Evolutionary conservation across 176 grass and related monocot species (phyloP), one percentile per base, ranked within the genome.

Genomic region (Raddia guianensis): DNA sequence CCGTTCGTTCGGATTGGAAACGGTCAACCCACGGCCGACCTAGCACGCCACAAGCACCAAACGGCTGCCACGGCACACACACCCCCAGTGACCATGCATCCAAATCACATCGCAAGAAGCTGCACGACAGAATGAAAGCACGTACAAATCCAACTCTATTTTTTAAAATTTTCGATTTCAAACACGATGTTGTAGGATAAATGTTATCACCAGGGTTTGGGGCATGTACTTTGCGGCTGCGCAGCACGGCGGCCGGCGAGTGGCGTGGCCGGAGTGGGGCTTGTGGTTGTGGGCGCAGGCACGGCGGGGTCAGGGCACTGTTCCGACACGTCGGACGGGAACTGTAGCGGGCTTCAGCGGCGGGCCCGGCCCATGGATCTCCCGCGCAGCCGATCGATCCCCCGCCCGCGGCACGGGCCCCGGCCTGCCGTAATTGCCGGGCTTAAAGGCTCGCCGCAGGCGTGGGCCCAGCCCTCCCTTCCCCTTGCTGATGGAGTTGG

Each of bases 271-370:
- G 27, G 27, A 27, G 27, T 27, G 27, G 27, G 27, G 27, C 27
- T 27, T 27, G 27, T 27, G 27, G 59, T 7, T 1, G 9, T 3
- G 70, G 5, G 3, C 1, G 4, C 1, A n/a, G n/a, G 37, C 37
- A 40, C 37, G 37, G 37, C 37, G 18, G 53, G 7, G 61, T 53
- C 19, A 48, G 9, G 69, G 50, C 75, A 82, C 82, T 77, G 72
- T 81, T 42, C 72, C n/a, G 45, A 59, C 87, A 89, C 66, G 72
- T 67, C 33, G 66, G 78, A 85, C 77, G 43, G 70, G 8, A 70
- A 82, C 83, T 86, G 83, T 86, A 73, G 83, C 79, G 32, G 11
- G 8, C 73, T 82, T 86, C 87, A 86, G 49, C 65, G 0, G 16
- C 64, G 18, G 62, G 77, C 65, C 65, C 49, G 12, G 46, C 43